phyloP scores from a whole-genome alignment of 805 yeast species.

The Candida ipomoeae region DNA sequence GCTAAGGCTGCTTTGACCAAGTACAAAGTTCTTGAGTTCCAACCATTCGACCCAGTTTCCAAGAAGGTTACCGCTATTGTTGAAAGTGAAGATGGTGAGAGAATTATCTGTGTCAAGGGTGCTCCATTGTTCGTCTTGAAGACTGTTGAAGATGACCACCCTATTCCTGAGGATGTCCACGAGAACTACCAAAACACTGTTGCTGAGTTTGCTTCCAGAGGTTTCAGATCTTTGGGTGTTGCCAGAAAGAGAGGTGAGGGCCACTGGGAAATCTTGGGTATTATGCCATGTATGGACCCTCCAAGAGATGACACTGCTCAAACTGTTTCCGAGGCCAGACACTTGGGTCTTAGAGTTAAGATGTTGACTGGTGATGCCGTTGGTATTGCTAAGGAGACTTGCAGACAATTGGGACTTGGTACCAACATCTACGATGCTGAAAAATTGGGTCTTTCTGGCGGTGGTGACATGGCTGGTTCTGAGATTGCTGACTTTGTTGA shows the following conservation, averaged over 20 bases:
- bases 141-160: slow-evolving; percentile 96
- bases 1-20: slow-evolving; percentile 90
- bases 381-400: slow-evolving; percentile 97
- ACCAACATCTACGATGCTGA: slow-evolving; percentile 96
- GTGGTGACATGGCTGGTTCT: slow-evolving; percentile 94
- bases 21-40: slow-evolving; percentile 93
- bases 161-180: slow-evolving; percentile 88
- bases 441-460: slow-evolving; percentile 89
- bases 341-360: slow-evolving; percentile 90
- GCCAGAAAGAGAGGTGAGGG: slow-evolving; percentile 98
- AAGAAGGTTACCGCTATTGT: slow-evolving; percentile 94
- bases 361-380: slow-evolving; percentile 99
- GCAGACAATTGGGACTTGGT: slow-evolving; percentile 96
- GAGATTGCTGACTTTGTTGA: slow-evolving; percentile 96
- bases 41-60: slow-evolving; percentile 96
- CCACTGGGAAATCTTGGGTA: slow-evolving; percentile 96
- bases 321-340: slow-evolving; percentile 87
- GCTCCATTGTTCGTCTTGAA: slow-evolving; percentile 95
- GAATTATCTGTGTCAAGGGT: slow-evolving; percentile 95
- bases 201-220: slow-evolving; percentile 96
- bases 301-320: slow-evolving; percentile 98
- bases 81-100: slow-evolving; percentile 93
- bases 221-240: slow-evolving; percentile 98
- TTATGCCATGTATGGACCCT: slow-evolving; percentile 98
- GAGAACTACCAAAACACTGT: slow-evolving; percentile 96